These are phyloP conservation scores for Brassica balearica DNA, from an alignment of 441 rosid species.

Conservation along the genomic window DNA sequence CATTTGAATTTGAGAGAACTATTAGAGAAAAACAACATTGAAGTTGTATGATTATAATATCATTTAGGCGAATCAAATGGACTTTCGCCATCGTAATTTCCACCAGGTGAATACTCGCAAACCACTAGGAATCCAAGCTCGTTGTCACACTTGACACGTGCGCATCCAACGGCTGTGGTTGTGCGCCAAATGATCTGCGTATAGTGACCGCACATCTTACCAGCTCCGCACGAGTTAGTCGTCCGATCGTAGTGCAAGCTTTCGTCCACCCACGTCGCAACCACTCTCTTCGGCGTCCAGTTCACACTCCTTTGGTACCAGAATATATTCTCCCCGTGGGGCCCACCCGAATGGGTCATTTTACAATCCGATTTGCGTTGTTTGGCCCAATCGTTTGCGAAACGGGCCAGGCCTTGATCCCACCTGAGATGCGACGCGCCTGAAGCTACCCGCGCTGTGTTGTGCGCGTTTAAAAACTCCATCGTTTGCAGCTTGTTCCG, in stretches of 20 bases:
- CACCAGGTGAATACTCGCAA: conserved; percentile 63
- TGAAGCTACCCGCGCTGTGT: conserved; percentile 45
- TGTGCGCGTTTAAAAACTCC: conserved; percentile 53
- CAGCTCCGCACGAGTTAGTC: conserved; percentile 43
- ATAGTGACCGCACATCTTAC: conserved; percentile 62
- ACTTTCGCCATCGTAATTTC: conserved; percentile 51
- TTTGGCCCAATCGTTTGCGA: conserved; percentile 50
- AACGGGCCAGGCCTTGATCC: conserved; percentile 54
- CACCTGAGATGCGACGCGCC: conserved; percentile 50
- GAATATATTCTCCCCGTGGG: conserved; percentile 59
- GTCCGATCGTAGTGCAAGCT: conserved; percentile 27
- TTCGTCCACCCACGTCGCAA: conserved; percentile 53
- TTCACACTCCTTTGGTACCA: conserved; percentile 46
- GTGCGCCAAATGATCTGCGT: conserved; percentile 65
- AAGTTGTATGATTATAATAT: too few relatives aligned
- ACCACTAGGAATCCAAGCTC: conserved; percentile 43
- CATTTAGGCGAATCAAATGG: conserved; percentile 48
- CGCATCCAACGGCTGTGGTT: conserved; percentile 56
- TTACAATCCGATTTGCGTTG: conserved; percentile 49
- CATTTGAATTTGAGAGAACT: conserved; percentile 1
- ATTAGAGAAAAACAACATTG: background rate
- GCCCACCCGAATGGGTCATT: conserved; percentile 53
- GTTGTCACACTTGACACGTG: conserved; percentile 33
- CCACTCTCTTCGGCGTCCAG: conserved; percentile 58
- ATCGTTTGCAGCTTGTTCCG: background rate